Conservation (phyloP, 2,329 filamentous ascomycete genomes). For the Talaromyces sp. region DNA sequence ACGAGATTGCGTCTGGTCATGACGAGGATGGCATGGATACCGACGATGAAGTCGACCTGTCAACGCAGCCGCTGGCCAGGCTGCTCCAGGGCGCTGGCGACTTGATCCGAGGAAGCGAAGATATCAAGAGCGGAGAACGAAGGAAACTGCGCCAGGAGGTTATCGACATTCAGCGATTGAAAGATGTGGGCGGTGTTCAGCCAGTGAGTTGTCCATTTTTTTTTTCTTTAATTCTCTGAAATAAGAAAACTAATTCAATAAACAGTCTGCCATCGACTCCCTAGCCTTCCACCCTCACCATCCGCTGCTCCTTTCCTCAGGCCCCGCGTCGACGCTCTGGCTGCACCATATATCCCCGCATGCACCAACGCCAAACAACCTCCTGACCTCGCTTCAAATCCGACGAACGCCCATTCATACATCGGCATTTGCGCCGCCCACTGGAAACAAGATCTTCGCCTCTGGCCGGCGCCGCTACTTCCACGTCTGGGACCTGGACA, state of each 20-base stretch:
- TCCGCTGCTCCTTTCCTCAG: conserved; percentile 84
- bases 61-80: conserved; percentile 69
- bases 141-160: conserved; percentile 78
- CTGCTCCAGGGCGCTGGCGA: conserved; percentile 70
- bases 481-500: conserved; percentile 84
- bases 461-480: conserved; percentile 86
- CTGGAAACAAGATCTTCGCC: conserved; percentile 76
- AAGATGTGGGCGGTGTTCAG: conserved; percentile 75
- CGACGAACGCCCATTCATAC: conserved; percentile 76
- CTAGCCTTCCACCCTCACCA: conserved; percentile 85
- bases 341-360: conserved; percentile 81
- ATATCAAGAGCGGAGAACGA: conserved; percentile 48
- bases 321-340: conserved; percentile 75
- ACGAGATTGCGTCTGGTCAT: conserved; percentile 32
- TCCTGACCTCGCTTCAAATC: conserved; percentile 84
- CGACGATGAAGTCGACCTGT: conserved; percentile 48
- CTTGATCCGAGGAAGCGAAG: conserved; percentile 50
- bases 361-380: conserved; percentile 75
- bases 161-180: conserved; percentile 81
- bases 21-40: conserved; percentile 49
- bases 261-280: conserved; percentile 66
- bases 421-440: conserved; percentile 69
- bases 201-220: conserved; percentile 43
- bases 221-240: too few species aligned
- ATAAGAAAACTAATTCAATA: too few species aligned